Percentiles rank a stretch among this genome's conserved stretches.
Evolutionary conservation across 345 rosid genomes (phyloP).

Genomic region (Bretschneidera sinensis): DNA sequence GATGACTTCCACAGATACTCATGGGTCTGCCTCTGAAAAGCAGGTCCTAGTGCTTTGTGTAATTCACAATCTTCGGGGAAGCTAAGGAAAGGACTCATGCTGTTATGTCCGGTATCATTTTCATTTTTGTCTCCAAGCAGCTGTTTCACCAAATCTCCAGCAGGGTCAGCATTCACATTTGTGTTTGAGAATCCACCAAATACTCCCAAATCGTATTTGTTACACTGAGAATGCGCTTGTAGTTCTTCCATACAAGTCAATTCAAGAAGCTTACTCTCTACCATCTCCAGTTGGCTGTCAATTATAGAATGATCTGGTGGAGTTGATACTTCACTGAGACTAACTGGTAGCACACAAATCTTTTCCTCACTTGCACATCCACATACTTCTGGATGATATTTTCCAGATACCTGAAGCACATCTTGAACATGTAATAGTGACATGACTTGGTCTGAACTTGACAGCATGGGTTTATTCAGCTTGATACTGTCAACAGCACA

Average conservation of each 20-base stretch:
- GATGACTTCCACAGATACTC: slow-evolving; percentile 25
- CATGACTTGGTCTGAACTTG: slow-evolving; percentile 15
- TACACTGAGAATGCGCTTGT: slow-evolving; percentile 18
- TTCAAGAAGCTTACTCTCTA: slow-evolving; percentile 33
- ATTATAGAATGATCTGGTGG: slow-evolving; percentile 16
- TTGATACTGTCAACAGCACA: slow-evolving; percentile 17
- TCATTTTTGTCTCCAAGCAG: slow-evolving; percentile 15
- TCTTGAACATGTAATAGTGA: slow-evolving; percentile 13
- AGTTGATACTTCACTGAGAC: slow-evolving; percentile 19
- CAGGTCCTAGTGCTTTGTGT: slow-evolving; percentile 40
- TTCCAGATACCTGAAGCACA: slow-evolving; percentile 3
- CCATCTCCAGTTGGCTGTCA: slow-evolving; percentile 20
- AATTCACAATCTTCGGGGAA: slow-evolving; percentile 42
- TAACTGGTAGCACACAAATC: slow-evolving; percentile 3
- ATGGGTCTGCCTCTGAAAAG: slow-evolving; percentile 15
- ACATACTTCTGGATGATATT: slow-evolving; percentile 21
- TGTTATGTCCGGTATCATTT: not conserved
- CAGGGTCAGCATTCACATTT: slow-evolving; percentile 14
- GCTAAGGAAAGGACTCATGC: slow-evolving; percentile 18
- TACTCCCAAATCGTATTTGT: slow-evolving; percentile 7
- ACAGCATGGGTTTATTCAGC: slow-evolving; percentile 4
- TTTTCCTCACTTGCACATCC: slow-evolving; percentile 14
- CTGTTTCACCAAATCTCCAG: slow-evolving; percentile 12
- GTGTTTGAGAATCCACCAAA: slow-evolving; percentile 24
- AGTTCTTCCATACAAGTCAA: slow-evolving; percentile 37